phyloP scores from a whole-genome alignment of 371 early-diverging fungal species.

The Mucor racemosus region DNA sequence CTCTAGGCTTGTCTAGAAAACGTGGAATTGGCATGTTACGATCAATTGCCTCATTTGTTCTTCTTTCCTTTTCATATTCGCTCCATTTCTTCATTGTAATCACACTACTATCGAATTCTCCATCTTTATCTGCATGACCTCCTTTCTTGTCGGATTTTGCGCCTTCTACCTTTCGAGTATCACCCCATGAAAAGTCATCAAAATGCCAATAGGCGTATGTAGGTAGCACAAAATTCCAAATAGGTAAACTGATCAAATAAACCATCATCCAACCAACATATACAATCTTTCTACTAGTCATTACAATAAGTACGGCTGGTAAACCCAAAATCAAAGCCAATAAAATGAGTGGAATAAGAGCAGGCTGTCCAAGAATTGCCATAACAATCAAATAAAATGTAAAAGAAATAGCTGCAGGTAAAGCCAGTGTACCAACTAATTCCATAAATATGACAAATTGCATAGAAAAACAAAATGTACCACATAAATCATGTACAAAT shows the following conservation, averaged over 20 bases:
- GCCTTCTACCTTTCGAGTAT: constrained; percentile 90
- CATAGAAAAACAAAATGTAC: constrained; percentile 99
- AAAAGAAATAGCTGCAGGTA: constrained; percentile 97
- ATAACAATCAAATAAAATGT: constrained; percentile 83
- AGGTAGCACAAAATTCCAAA: constrained; percentile 99
- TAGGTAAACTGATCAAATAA: constrained; percentile 91
- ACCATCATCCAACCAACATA: constrained; percentile 96
- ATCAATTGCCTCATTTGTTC: constrained; percentile 25
- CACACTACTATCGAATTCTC: constrained; percentile 66
- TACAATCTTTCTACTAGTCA: constrained; percentile 89
- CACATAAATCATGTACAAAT: constrained; percentile 95
- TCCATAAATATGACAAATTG: constrained; percentile 99
- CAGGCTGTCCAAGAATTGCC: constrained; percentile 59
- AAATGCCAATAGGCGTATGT: constrained; percentile 99
- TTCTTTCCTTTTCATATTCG: constrained; percentile 68
- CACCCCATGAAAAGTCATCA: constrained; percentile 99
- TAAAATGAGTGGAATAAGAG: constrained; percentile 77
- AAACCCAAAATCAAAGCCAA: constrained; percentile 87
- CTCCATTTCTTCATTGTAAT: constrained; percentile 75
- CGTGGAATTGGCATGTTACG: constrained; percentile 26
- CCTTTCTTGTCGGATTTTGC: constrained; percentile 60
- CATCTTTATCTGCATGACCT: constrained; percentile 62
- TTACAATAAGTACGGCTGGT: constrained; percentile 91
- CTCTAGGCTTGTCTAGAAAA: constrained; percentile 20
- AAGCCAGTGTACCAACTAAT: constrained; percentile 94